phyloP scores from a whole-genome alignment of 148 eudicot species.

The Amaranthus cruentus region DNA sequence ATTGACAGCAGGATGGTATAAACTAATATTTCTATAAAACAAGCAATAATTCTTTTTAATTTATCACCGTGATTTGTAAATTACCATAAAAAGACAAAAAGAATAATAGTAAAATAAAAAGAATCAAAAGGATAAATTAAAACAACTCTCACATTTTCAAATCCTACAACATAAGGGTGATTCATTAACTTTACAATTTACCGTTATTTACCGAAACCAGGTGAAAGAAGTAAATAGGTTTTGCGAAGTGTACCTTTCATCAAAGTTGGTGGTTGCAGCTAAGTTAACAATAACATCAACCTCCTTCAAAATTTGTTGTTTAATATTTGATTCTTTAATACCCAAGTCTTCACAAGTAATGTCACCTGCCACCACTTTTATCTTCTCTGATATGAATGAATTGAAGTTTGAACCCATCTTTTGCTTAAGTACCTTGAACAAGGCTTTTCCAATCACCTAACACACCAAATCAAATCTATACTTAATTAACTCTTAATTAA shows the following conservation, averaged over 20 bases:
- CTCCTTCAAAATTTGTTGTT: slow-evolving; percentile 33
- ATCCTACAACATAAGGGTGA: no score
- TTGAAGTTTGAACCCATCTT: slow-evolving; percentile 40
- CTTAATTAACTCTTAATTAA: not conserved
- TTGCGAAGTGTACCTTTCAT: slow-evolving; percentile 42
- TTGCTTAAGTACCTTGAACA: slow-evolving; percentile 55
- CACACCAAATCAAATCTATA: not conserved
- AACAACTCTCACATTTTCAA: no score
- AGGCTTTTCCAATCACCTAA: slow-evolving; percentile 54
- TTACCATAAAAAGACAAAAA: no score
- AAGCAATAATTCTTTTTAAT: no score
- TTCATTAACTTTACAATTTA: no score
- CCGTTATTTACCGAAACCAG: no score
- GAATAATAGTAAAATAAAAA: no score
- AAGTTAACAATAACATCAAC: slow-evolving; percentile 58
- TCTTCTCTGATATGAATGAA: slow-evolving; percentile 44
- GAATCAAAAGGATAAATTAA: no score
- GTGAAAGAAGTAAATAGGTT: no score
- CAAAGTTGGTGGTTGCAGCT: slow-evolving; percentile 72
- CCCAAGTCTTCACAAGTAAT: slow-evolving; percentile 46
- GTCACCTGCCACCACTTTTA: slow-evolving; percentile 53
- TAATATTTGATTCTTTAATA: slow-evolving; percentile 38
- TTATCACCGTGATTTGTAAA: no score
- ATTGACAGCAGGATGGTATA: no score
- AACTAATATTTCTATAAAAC: no score